Evolutionary conservation across 2,329 filamentous ascomycete species (phyloP), one percentile per base, ranked within the genome.

Genomic region (Aureobasidium zeae): DNA sequence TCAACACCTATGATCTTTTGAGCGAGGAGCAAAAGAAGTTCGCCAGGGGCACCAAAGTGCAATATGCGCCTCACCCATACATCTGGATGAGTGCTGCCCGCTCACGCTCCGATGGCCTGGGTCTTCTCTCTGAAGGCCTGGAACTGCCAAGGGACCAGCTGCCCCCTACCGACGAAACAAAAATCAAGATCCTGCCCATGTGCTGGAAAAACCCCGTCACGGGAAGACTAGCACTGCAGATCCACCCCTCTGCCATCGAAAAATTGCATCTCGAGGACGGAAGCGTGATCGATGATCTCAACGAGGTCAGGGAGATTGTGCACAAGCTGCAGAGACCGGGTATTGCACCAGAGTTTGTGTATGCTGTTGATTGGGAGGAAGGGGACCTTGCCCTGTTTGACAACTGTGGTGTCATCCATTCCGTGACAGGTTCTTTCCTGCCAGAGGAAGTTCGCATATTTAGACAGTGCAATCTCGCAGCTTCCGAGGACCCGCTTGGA

Each of bases 61-160:
- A 87, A 62, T 88, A 88, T 56, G 82, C 83, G 0, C 72, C 83
- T 2, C 83, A 88, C 53, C 83, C 83, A 4, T 88, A 88, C 61
- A 76, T 88, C 49, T 89, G 83, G 83, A 88, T 88, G 81, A 77
- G 72, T 46, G 59, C 68, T 17, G 80, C 83, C 33, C 76, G 74
- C 53, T 79, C 81, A 28, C 75, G 74, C 12, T 67, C 80, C 5
- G 76, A 78, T 38, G 84, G 83, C 0, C 72, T 88, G 0, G 84
- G 83, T n/a, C 63, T 88, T 45, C 65, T 81, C 19, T 81, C 77
- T 0, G 77, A 85, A 46, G 73, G 68, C 34, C 70, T 71, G 24
- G 83, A 88, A 54, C 66, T 86, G 1, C 59, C 75, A 0, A 39
- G 68, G 0, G 62, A 63, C 2, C 70, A 81, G 4, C 69, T 88